Evolutionary conservation across 768 basidiomycete genomes (phyloP).

Genomic region (Antrodiella citrinella): DNA sequence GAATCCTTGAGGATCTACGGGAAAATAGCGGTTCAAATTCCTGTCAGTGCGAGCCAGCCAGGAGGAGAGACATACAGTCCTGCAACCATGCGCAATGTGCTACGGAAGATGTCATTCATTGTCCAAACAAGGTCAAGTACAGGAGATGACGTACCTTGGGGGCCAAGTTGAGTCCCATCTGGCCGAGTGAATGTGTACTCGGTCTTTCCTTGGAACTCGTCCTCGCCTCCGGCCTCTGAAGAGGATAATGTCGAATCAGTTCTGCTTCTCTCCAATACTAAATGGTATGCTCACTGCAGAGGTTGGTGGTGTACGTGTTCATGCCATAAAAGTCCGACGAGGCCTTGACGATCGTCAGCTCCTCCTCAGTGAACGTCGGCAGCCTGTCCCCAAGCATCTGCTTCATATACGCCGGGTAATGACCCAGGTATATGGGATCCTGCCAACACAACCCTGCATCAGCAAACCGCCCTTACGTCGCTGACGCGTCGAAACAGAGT

Average conservation of each 20-base stretch:
- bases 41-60: too few relatives aligned
- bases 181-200: conserved; percentile 63
- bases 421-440: conserved; percentile 69
- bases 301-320: conserved; percentile 70
- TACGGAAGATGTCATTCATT: conserved; percentile 17
- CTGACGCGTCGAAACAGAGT: background rate
- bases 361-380: conserved; percentile 50
- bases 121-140: too few relatives aligned
- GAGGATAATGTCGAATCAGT: background rate
- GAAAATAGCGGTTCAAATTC: conserved; percentile 9
- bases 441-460: conserved; percentile 13
- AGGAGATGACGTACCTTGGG: conserved; percentile 49
- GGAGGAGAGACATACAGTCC: conserved; percentile 38
- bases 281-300: conserved; percentile 27
- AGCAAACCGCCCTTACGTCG: background rate
- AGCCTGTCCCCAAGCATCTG: conserved; percentile 52
- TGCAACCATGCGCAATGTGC: conserved; percentile 62
- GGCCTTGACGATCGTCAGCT: conserved; percentile 50
- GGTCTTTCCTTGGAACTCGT: conserved; percentile 61
- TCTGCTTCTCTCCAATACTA: too few relatives aligned
- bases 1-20: conserved; percentile 57
- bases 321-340: conserved; percentile 72
- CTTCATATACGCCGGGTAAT: conserved; percentile 59
- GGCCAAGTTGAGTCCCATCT: conserved; percentile 60
- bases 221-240: conserved; percentile 53